phyloP scores from a whole-genome alignment of 345 rosid genomes.

The Syzygium oleosum region DNA sequence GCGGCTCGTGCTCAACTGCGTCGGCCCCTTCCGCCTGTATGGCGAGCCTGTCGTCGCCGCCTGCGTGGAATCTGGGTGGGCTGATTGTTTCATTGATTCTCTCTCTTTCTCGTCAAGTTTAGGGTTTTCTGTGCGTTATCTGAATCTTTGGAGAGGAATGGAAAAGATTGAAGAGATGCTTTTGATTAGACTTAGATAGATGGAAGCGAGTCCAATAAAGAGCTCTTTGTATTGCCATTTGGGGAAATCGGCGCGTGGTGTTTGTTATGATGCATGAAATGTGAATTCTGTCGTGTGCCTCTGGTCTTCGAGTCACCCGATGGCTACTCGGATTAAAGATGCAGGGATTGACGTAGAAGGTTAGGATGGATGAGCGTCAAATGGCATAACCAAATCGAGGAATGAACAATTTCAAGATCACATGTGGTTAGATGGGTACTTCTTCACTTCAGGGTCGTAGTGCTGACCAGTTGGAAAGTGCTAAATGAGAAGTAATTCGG shows the following conservation, averaged over 20 bases:
- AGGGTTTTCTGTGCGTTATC: neutral
- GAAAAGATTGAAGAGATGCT: neutral
- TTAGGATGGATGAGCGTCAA: neutral
- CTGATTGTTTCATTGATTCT: neutral
- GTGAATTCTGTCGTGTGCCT: neutral
- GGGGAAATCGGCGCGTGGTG: neutral
- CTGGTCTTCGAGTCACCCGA: neutral
- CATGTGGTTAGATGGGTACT: neutral
- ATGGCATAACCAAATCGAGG: neutral
- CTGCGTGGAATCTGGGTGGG: slow-evolving; percentile 65
- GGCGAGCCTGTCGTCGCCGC: slow-evolving; percentile 85
- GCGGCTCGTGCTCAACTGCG: slow-evolving; percentile 73
- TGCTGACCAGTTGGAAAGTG: neutral
- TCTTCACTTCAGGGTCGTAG: neutral
- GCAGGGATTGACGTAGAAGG: neutral
- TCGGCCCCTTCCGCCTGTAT: slow-evolving; percentile 73
- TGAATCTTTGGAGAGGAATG: neutral
- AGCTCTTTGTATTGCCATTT: neutral
- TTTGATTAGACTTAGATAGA: neutral
- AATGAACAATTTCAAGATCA: neutral
- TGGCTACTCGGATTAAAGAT: neutral
- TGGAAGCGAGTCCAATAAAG: neutral
- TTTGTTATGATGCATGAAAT: neutral
- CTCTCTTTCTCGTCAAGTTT: neutral
- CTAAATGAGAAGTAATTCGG: neutral